Conservation (phyloP, 257 asterid species). For the Solanum chiquidenum region DNA sequence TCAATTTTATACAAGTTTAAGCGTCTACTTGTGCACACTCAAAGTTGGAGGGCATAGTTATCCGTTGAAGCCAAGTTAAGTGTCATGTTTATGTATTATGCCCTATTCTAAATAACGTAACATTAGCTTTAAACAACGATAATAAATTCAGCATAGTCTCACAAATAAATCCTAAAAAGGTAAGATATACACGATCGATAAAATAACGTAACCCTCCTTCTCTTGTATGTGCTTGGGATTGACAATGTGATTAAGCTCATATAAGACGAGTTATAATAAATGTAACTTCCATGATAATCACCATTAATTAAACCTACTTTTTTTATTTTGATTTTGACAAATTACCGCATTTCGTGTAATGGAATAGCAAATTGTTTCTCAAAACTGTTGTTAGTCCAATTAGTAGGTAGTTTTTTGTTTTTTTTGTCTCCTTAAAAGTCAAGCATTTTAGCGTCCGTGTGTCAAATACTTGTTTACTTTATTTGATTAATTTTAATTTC, state of each 20-base stretch:
- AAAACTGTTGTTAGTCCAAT: slow-evolving; percentile 19
- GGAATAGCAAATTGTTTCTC: background rate
- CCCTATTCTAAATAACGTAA: background rate
- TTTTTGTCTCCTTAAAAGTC: slow-evolving; percentile 38
- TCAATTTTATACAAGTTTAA: no score
- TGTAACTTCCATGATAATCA: background rate
- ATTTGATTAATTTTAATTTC: background rate
- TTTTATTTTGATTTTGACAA: background rate
- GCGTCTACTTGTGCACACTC: no score
- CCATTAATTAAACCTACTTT: background rate
- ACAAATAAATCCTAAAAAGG: background rate
- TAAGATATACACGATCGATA: background rate
- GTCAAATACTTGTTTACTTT: background rate
- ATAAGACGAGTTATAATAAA: background rate
- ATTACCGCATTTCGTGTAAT: background rate
- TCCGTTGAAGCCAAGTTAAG: no score
- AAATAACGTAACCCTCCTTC: background rate
- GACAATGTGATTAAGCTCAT: background rate
- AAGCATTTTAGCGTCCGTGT: slow-evolving; percentile 7
- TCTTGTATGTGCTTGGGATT: background rate
- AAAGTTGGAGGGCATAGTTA: no score
- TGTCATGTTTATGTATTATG: no score
- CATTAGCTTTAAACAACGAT: background rate
- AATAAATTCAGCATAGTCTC: background rate
- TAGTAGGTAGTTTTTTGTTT: slow-evolving; percentile 5